Base-by-base conservation (phyloP, 495 filamentous ascomycete genomes). In the Annulohypoxylon maeteangense region DNA sequence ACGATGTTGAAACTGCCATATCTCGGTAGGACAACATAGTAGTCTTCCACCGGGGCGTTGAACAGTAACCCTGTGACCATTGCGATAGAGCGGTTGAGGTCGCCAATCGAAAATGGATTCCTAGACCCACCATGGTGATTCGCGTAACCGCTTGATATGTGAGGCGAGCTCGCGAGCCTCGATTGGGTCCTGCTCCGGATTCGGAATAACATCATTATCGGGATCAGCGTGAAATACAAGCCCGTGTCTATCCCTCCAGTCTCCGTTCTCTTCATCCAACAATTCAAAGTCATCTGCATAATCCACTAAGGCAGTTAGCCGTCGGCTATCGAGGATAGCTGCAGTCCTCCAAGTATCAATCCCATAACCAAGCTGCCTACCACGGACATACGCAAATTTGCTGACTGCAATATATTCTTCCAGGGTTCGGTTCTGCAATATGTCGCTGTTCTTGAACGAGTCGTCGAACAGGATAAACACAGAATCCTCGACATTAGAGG, bases 1-100 rank as follows among this genome's bases (percentile, higher is more conserved):
- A 2, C 70, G 70, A 18, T 57, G 58, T 27, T 62, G 57, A 29
- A 72, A 72, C 5, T 14, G 42, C 64, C 64, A 72, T n/a, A 42
- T n/a, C 20, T 55, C 16, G 1, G 64, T 68, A 8, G 18, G 47
- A 27, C 22, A 29, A 7, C 27, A 11, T 11, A 22, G 22, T 1
- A 51, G 7, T 25, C 22, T 27, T 27, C 27, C 22, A n/a, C 4
- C 12, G 12, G 4, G 10, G 7, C 20, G 20, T 4, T 11, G 47
- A 8, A 25, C 4, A 27, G 4, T 14, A 22, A 12, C 22, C 12
- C 7, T 25, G 14, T 14, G 47, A 12, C 0, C 18, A 11, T 14
- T 29, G 10, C 0, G 22, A 14, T 29, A 25, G 11, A 51, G 0
- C 47, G 18, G 16, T 7, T 51, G 3, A 27, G 22, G 25, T n/a